Evolutionary conservation across 495 filamentous ascomycete species (phyloP), one percentile per base, ranked within the genome.

Genomic region (Aspergillus affinis): DNA sequence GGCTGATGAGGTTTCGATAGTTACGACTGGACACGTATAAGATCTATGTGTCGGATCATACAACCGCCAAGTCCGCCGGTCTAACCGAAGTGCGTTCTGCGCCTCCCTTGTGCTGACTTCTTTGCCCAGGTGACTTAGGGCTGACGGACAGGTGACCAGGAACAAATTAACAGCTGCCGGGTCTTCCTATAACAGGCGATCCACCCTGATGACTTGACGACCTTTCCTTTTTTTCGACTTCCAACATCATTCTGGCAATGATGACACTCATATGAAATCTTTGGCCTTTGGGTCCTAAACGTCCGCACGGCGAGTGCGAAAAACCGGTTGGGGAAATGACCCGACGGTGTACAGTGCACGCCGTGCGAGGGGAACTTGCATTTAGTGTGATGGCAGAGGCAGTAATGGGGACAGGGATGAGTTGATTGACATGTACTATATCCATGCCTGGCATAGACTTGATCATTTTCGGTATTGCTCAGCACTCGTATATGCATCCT

Each of bases 11-110:
- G 17, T 23, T 19, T 23, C 30, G 4, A 44, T 23, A 61, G 59
- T 46, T 61, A 45, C 52, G 53, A 5, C 52, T 61, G 20, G 54
- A 61, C 46, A 20, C 49, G 36, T 60, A 60, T 48, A 54, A 48
- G 27, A 54, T 60, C 30, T 60, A 60, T 41, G 50, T 59, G n/a
- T 32, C 51, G 29, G 48, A 59, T 17, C 58, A 30, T 30, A n/a
- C 26, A 26, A 44, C 23, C 12, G 44, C 41, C 19, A 36, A 19
- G n/a, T 51, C 41, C 20, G 45, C 51, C 8, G 51, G 23, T 6
- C 41, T 60, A 19, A 55, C 58, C 7, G n/a, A 60, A 29, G 58
- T 60, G 26, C 36, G 51, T 36, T 17, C 23, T 29, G 18, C 18
- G 36, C 36, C 36, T n/a, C n/a, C 36, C 36, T 15, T 41, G 36